Percentiles rank a stretch among this genome's conserved stretches.
These are phyloP conservation scores for Paxillus ammoniavirescens DNA, from an alignment of 768 basidiomycete genomes.

Conservation along the genomic window DNA sequence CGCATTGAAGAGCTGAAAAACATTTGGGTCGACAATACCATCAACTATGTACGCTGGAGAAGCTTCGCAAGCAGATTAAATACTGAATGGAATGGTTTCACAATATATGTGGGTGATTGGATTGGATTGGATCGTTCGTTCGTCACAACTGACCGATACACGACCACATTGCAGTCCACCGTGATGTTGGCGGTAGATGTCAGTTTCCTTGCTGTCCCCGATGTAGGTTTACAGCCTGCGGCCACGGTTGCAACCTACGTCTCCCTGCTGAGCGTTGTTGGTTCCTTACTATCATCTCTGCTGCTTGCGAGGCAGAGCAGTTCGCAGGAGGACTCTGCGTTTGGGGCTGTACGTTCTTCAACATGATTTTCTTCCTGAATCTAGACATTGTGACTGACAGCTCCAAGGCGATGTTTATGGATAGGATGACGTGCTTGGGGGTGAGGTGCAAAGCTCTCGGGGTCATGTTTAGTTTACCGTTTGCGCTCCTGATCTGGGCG, in stretches of 20 bases:
- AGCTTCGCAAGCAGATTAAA: slow-evolving; percentile 40
- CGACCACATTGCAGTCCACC: slow-evolving; percentile 34
- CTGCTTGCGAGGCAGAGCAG: slow-evolving; percentile 38
- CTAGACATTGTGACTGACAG: slow-evolving; percentile 17
- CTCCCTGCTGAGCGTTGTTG: slow-evolving; percentile 35
- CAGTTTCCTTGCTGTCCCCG: slow-evolving; percentile 51
- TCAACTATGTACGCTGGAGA: slow-evolving; percentile 38
- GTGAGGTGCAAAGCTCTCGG: slow-evolving; percentile 25
- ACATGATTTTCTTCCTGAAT: not conserved
- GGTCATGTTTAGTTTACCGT: slow-evolving; percentile 32
- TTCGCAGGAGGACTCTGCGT: slow-evolving; percentile 16
- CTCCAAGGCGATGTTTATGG: slow-evolving; percentile 25
- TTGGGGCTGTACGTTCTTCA: not conserved
- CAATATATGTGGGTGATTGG: slow-evolving; percentile 40
- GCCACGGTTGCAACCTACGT: slow-evolving; percentile 34
- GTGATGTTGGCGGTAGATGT: slow-evolving; percentile 55
- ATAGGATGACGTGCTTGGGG: slow-evolving; percentile 4
- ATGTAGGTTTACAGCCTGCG: slow-evolving; percentile 10
- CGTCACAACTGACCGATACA: not conserved
- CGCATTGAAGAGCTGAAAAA: slow-evolving; percentile 40
- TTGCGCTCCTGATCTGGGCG: slow-evolving; percentile 32
- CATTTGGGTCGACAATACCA: slow-evolving; percentile 43
- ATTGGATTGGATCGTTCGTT: not conserved
- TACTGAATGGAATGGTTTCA: slow-evolving; percentile 48
- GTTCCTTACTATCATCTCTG: slow-evolving; percentile 34